Conservation (phyloP, 2,329 filamentous ascomycete genomes). For the Aspergillus tanneri region DNA sequence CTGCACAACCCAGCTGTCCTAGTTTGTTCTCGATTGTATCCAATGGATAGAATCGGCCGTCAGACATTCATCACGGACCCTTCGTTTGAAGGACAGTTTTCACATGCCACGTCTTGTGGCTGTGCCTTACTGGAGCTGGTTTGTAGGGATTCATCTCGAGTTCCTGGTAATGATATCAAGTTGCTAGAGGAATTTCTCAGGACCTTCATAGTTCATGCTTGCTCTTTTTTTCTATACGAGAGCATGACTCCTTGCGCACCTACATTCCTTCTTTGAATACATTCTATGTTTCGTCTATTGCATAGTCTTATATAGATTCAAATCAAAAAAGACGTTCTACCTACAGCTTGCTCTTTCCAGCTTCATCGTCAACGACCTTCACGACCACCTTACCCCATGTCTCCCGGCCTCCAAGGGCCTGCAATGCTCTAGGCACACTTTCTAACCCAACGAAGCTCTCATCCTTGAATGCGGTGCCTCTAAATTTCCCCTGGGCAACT, state of each 20-base stretch:
- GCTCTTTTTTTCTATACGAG: conserved; percentile 37
- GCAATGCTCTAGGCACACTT: conserved; percentile 70
- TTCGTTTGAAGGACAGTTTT: conserved; percentile 36
- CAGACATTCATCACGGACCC: conserved; percentile 28
- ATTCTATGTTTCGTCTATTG: conserved; percentile 1
- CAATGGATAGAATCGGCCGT: conserved; percentile 2
- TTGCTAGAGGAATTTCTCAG: conserved; percentile 42
- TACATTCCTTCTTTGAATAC: conserved; percentile 27
- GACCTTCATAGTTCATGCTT: conserved; percentile 50
- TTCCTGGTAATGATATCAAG: conserved; percentile 16
- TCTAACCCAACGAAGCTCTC: conserved; percentile 80
- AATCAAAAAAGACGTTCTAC: neutral
- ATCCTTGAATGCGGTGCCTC: conserved; percentile 78
- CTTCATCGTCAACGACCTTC: conserved; percentile 72
- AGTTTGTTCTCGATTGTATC: conserved; percentile 16
- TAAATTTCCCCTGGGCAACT: conserved; percentile 75
- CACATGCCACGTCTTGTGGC: conserved; percentile 44
- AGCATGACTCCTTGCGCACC: conserved; percentile 50
- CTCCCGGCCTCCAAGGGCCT: conserved; percentile 73
- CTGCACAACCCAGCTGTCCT: conserved; percentile 38
- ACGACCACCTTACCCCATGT: conserved; percentile 98
- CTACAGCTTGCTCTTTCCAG: conserved; percentile 49
- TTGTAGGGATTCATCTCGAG: conserved; percentile 22
- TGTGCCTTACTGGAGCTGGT: conserved; percentile 44
- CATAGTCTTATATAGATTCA: conserved; percentile 5